A percentile compares a stretch with the other conserved stretches of the same genome.
phyloP scores from a whole-genome alignment of 2,329 filamentous ascomycete species.

The Phyllosticta paracitricarpa region DNA sequence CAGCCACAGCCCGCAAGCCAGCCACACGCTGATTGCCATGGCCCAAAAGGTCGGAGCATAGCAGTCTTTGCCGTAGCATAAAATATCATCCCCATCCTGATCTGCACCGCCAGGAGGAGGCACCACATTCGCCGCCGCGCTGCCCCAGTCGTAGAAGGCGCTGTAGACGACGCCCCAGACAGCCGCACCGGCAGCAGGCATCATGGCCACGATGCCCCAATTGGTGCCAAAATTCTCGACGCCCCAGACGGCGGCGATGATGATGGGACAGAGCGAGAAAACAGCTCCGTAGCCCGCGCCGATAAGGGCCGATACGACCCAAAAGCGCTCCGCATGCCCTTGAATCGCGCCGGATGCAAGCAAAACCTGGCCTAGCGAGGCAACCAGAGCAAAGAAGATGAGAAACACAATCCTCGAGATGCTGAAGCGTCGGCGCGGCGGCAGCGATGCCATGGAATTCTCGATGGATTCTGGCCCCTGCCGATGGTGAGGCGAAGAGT shows the following conservation, averaged over 20 bases:
- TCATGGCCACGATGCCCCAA: slow-evolving; percentile 89
- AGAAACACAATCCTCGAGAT: slow-evolving; percentile 76
- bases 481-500: slow-evolving; percentile 38
- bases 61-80: slow-evolving; percentile 75
- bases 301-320: slow-evolving; percentile 72
- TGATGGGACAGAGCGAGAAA: slow-evolving; percentile 81
- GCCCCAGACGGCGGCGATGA: slow-evolving; percentile 95
- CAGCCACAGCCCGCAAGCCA: slow-evolving; percentile 57
- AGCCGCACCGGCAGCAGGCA: slow-evolving; percentile 77
- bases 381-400: slow-evolving; percentile 60
- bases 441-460: slow-evolving; percentile 30
- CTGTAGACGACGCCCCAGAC: slow-evolving; percentile 90
- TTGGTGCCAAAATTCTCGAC: slow-evolving; percentile 98
- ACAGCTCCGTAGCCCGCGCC: slow-evolving; percentile 88
- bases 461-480: slow-evolving; percentile 34
- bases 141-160: slow-evolving; percentile 53
- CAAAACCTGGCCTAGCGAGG: slow-evolving; percentile 64
- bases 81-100: slow-evolving; percentile 34
- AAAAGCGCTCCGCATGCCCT: slow-evolving; percentile 68
- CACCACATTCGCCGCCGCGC: background rate
- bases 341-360: slow-evolving; percentile 70
- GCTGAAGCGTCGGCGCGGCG: slow-evolving; percentile 34
- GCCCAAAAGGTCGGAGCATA: slow-evolving; percentile 80
- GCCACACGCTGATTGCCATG: slow-evolving; percentile 69
- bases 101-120: slow-evolving; percentile 44